Conservation (phyloP, 129 eudicot species). For the Lactuca saligna region DNA sequence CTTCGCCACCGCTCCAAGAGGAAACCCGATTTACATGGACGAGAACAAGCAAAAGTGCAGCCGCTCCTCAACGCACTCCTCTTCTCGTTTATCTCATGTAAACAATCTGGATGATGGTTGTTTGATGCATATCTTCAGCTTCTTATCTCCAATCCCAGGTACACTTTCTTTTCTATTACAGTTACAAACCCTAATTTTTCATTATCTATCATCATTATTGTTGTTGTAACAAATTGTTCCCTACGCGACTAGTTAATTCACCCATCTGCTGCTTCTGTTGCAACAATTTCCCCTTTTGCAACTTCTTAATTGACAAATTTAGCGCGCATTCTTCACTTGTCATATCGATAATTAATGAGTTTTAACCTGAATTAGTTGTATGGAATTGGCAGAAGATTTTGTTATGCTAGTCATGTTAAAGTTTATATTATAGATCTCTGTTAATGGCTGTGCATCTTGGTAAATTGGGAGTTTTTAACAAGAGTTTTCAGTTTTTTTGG, state of each 20-base stretch:
- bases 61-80: conserved; percentile 17
- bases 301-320: neutral
- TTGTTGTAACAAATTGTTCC: neutral
- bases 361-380: neutral
- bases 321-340: neutral
- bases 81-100: conserved; percentile 32
- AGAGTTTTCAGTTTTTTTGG: too few species aligned
- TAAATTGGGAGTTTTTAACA: conserved; percentile 1
- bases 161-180: neutral
- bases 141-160: conserved; percentile 96
- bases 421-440: neutral
- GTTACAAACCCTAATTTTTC: conserved; percentile 19
- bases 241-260: neutral
- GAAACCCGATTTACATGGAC: conserved; percentile 20
- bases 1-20: conserved; percentile 5
- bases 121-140: conserved; percentile 91
- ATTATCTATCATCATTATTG: neutral
- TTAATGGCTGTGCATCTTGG: neutral
- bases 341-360: neutral
- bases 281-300: conserved; percentile 2
- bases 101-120: conserved; percentile 90
- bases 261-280: conserved; percentile 4
- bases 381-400: neutral
- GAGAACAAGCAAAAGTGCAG: conserved; percentile 25
- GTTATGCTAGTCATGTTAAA: neutral